Conservation (phyloP, 345 rosid species). For the Cardiospermum halicacabum region DNA sequence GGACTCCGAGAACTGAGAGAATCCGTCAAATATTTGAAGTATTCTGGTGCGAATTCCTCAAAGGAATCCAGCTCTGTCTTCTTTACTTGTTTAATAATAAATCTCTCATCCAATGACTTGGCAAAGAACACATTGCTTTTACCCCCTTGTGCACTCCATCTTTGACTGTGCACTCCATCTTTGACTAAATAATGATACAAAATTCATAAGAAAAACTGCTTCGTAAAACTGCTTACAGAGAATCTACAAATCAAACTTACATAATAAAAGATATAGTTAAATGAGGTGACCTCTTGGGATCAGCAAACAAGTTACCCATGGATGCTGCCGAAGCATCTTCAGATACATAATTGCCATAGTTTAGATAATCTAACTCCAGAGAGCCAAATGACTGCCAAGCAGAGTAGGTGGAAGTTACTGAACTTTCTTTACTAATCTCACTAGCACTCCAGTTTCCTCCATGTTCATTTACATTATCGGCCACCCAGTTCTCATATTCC, state of each 20-base stretch:
- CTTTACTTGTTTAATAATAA: conserved; percentile 83
- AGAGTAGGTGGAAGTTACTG: conserved; percentile 43
- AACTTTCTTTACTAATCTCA: conserved; percentile 33
- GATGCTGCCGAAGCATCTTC: conserved; percentile 45
- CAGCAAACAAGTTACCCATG: conserved; percentile 33
- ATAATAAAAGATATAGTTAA: conserved; percentile 71
- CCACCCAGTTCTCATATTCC: conserved; percentile 74
- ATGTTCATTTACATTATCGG: conserved; percentile 34
- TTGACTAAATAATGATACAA: conserved; percentile 69
- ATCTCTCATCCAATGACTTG: conserved; percentile 90
- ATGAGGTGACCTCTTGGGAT: conserved; percentile 69
- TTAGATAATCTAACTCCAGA: conserved; percentile 53
- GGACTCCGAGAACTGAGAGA: conserved; percentile 75
- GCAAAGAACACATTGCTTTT: conserved; percentile 96
- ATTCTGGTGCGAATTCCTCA: conserved; percentile 76
- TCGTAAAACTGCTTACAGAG: too few relatives aligned
- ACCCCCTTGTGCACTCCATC: conserved; percentile 97
- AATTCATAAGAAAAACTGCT: conserved; percentile 79
- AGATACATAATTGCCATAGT: conserved; percentile 45
- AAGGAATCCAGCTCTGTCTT: conserved; percentile 94
- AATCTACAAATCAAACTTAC: too few relatives aligned
- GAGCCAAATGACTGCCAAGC: conserved; percentile 68
- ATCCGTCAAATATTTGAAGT: conserved; percentile 72
- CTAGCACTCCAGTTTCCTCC: conserved; percentile 37
- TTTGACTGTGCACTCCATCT: conserved; percentile 87